Percentiles rank a stretch among this genome's conserved stretches.
Conservation (phyloP, 352 stramenopile genomes). For the Poterioochromonas sp. region DNA sequence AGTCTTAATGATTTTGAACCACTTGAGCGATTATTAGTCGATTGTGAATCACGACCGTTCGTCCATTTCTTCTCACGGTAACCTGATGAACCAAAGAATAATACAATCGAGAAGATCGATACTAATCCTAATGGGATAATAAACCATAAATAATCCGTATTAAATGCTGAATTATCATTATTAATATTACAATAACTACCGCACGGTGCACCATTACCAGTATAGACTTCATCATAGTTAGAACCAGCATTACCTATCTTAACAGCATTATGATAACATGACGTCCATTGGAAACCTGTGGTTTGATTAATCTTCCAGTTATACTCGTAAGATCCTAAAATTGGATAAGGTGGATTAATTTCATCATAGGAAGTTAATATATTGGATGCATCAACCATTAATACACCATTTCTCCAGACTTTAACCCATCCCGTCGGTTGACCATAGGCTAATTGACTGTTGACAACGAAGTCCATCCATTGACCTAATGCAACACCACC, state of each 20-base stretch:
- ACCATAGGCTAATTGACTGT: background rate
- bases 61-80: too few relatives aligned
- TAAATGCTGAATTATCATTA: background rate
- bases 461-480: background rate
- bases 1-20: too few relatives aligned
- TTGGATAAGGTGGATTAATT: background rate
- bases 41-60: too few relatives aligned
- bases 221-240: background rate
- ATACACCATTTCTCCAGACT: background rate
- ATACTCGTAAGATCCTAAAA: background rate
- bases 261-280: background rate
- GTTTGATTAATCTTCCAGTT: background rate
- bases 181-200: background rate
- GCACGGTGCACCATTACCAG: background rate
- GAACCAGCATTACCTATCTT: background rate
- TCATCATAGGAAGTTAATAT: conserved; percentile 1
- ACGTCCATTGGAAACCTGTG: background rate
- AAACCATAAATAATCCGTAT: background rate
- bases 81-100: too few relatives aligned
- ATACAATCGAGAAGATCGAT: too few relatives aligned
- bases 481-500: background rate
- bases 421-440: background rate
- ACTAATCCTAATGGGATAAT: too few relatives aligned
- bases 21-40: too few relatives aligned
- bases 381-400: background rate